A percentile compares a stretch with the other conserved stretches of the same genome.
Evolutionary conservation across 169 alveolate species (phyloP).

Genomic region (Cryptosporidium sp.): DNA sequence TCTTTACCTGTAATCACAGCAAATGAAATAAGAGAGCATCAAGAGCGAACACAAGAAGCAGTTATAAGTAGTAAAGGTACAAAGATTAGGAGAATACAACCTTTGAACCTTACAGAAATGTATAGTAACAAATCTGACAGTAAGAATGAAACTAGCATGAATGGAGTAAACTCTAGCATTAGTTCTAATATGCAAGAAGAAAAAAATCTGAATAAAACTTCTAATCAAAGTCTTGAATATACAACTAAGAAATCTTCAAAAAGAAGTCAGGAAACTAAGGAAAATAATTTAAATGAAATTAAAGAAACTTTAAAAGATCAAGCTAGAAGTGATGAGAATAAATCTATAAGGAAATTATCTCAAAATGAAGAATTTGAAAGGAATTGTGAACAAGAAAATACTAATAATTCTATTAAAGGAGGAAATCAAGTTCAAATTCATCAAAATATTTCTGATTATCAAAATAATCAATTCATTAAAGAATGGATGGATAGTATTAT

Average conservation of each 20-base stretch:
- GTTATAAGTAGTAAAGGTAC: slow-evolving; percentile 53
- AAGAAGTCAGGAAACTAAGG: neutral
- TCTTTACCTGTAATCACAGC: slow-evolving; percentile 40
- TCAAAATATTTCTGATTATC: neutral
- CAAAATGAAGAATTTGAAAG: neutral
- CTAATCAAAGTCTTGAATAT: neutral
- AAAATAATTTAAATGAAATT: neutral
- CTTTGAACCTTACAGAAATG: slow-evolving; percentile 47
- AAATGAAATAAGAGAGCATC: slow-evolving; percentile 49
- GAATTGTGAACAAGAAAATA: neutral
- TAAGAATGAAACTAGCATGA: neutral
- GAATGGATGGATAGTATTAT: slow-evolving; percentile 12
- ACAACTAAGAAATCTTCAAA: neutral
- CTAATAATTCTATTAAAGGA: neutral
- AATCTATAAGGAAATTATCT: neutral
- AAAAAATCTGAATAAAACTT: neutral
- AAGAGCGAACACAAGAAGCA: slow-evolving; percentile 55
- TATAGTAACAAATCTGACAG: neutral
- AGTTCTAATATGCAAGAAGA: neutral
- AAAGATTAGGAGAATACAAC: slow-evolving; percentile 63
- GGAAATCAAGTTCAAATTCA: neutral
- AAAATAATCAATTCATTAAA: neutral
- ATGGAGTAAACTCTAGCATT: neutral
- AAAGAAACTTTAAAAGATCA: neutral
- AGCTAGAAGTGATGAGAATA: neutral